Conservation (phyloP, 306 rosid genomes). For the Astragalus membranaceus region DNA sequence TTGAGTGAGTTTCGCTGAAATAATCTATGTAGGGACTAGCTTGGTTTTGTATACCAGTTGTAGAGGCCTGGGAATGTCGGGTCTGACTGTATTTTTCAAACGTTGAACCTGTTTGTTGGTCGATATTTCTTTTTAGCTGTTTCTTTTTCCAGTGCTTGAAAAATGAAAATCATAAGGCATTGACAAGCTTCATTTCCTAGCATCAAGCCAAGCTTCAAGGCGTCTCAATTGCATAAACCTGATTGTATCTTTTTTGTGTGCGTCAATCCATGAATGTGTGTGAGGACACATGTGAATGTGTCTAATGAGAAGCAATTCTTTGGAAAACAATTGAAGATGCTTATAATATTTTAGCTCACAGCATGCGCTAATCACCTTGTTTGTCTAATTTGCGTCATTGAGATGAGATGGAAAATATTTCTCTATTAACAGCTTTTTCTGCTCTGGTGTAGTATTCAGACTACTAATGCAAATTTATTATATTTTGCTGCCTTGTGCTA, state of each 20-base stretch:
- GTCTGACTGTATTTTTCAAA: not conserved
- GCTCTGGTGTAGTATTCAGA: not conserved
- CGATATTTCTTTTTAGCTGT: not conserved
- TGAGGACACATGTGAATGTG: not conserved
- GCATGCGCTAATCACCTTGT: not conserved
- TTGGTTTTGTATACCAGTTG: not conserved
- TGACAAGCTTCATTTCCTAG: not conserved
- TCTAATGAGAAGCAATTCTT: not conserved
- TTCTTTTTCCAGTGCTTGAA: not conserved
- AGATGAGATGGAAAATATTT: not conserved
- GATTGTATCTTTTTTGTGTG: not conserved
- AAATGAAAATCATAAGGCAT: slow-evolving; percentile 6
- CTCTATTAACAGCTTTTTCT: not conserved
- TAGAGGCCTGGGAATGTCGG: not conserved
- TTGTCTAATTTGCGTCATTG: not conserved
- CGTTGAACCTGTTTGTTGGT: not conserved
- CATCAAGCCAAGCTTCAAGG: not conserved
- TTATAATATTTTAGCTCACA: not conserved
- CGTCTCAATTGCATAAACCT: not conserved
- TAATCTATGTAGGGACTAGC: not conserved
- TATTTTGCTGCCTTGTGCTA: slow-evolving; percentile 20
- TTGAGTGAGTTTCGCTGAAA: not conserved
- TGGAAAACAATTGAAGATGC: not conserved
- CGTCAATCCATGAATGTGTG: not conserved
- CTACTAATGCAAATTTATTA: slow-evolving; percentile 22